Percentiles rank a stretch among this genome's conserved stretches.
These are phyloP conservation scores for Lepidium campestre DNA, from an alignment of 441 rosid species.

Conservation along the genomic window DNA sequence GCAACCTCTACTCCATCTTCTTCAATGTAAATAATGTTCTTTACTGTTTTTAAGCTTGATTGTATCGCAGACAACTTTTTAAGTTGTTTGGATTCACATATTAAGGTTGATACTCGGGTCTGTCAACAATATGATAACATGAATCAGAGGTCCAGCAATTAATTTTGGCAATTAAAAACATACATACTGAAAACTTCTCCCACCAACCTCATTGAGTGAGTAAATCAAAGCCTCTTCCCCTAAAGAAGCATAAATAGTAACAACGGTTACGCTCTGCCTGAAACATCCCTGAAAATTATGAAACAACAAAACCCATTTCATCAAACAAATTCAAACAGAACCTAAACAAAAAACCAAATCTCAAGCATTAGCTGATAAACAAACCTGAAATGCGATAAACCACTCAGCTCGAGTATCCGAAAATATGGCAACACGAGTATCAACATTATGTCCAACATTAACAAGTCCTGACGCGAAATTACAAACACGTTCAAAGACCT, in stretches of 20 bases:
- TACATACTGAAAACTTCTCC: neutral
- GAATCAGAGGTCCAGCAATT: slow-evolving; percentile 11
- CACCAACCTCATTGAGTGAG: slow-evolving; percentile 79
- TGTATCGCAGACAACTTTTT: slow-evolving; percentile 57
- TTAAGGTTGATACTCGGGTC: slow-evolving; percentile 79
- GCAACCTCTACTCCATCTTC: slow-evolving; percentile 45
- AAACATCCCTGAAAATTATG: slow-evolving; percentile 67
- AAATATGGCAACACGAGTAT: slow-evolving; percentile 71
- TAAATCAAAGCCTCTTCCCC: slow-evolving; percentile 85
- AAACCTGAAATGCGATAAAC: slow-evolving; percentile 78
- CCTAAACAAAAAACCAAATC: neutral
- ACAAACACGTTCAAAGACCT: slow-evolving; percentile 65
- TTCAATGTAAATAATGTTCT: slow-evolving; percentile 72
- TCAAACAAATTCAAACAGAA: neutral
- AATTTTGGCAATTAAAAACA: neutral
- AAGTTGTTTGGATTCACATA: slow-evolving; percentile 74
- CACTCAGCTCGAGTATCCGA: slow-evolving; percentile 85
- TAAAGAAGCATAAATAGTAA: slow-evolving; percentile 89
- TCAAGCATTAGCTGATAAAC: neutral
- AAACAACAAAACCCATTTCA: slow-evolving; percentile 4
- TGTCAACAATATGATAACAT: slow-evolving; percentile 31
- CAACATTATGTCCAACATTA: slow-evolving; percentile 59
- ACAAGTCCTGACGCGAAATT: slow-evolving; percentile 85
- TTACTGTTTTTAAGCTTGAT: slow-evolving; percentile 47
- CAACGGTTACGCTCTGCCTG: slow-evolving; percentile 70